A percentile compares a stretch with the other conserved stretches of the same genome.
These are phyloP conservation scores for Tarenaya hassleriana DNA, from an alignment of 345 rosid genomes.

Conservation along the genomic window DNA sequence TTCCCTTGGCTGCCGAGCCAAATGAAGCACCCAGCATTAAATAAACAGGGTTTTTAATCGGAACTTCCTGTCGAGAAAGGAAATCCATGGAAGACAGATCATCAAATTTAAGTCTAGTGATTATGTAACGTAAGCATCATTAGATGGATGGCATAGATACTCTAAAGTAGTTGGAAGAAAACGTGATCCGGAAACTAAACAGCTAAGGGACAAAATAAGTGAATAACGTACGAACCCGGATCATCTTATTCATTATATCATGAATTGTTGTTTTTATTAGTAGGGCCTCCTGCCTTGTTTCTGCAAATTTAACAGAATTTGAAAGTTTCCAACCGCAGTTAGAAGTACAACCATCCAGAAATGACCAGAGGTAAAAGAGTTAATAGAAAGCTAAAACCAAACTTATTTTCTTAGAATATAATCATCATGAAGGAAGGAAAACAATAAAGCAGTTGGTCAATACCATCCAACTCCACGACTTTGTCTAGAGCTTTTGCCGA, in stretches of 20 bases:
- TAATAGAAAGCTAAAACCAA: no score
- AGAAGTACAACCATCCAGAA: background rate
- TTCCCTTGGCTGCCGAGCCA: slow-evolving; percentile 98
- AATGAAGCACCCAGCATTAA: slow-evolving; percentile 94
- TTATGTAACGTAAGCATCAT: no score
- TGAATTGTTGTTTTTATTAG: slow-evolving; percentile 89
- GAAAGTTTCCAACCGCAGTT: slow-evolving; percentile 13
- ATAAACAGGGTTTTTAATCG: slow-evolving; percentile 81
- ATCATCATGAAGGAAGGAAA: slow-evolving; percentile 10
- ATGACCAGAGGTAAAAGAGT: slow-evolving; percentile 11
- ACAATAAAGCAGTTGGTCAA: slow-evolving; percentile 8
- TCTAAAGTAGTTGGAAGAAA: background rate
- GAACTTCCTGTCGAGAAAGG: slow-evolving; percentile 65
- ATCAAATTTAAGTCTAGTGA: no score
- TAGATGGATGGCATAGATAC: no score
- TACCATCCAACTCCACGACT: slow-evolving; percentile 97
- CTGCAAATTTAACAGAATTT: slow-evolving; percentile 39
- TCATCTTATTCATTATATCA: slow-evolving; percentile 95
- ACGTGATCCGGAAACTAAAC: background rate
- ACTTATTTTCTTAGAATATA: no score
- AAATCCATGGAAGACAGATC: background rate
- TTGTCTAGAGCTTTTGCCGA: slow-evolving; percentile 99
- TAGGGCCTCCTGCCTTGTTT: slow-evolving; percentile 67
- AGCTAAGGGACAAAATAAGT: slow-evolving; percentile 13
- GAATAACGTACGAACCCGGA: slow-evolving; percentile 47